Evolutionary conservation across 306 rosid species (phyloP).

Genomic region (Prosopis cineraria): DNA sequence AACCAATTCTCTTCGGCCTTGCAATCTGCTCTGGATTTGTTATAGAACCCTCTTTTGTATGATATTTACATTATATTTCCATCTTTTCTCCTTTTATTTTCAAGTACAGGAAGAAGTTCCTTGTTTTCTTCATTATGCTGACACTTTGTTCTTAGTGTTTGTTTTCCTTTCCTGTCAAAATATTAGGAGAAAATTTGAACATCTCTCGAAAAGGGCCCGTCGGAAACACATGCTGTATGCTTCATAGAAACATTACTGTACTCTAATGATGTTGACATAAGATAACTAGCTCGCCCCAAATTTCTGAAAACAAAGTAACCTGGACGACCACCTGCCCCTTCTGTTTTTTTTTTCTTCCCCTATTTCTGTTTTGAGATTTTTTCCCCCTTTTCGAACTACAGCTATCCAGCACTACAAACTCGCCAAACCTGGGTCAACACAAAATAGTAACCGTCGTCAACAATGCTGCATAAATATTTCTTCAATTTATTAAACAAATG

Average conservation of each 20-base stretch:
- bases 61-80: background rate
- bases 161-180: background rate
- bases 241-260: no score
- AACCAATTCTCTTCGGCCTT: constrained; percentile 15
- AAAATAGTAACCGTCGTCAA: background rate
- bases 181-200: background rate
- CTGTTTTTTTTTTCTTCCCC: background rate
- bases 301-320: background rate
- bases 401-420: background rate
- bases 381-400: no score
- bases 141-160: background rate
- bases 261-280: no score
- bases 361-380: no score
- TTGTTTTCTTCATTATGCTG: background rate
- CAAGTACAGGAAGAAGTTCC: background rate
- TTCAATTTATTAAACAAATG: constrained; percentile 29
- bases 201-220: background rate
- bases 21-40: background rate
- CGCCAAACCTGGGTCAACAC: background rate
- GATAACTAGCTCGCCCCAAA: background rate
- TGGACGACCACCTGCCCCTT: no score
- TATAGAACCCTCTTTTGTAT: background rate
- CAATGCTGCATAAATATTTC: background rate
- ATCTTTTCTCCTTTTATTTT: background rate
- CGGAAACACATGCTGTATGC: background rate